Base-by-base conservation (phyloP, 352 stramenopile species). In the Paralagenidium karlingii region DNA sequence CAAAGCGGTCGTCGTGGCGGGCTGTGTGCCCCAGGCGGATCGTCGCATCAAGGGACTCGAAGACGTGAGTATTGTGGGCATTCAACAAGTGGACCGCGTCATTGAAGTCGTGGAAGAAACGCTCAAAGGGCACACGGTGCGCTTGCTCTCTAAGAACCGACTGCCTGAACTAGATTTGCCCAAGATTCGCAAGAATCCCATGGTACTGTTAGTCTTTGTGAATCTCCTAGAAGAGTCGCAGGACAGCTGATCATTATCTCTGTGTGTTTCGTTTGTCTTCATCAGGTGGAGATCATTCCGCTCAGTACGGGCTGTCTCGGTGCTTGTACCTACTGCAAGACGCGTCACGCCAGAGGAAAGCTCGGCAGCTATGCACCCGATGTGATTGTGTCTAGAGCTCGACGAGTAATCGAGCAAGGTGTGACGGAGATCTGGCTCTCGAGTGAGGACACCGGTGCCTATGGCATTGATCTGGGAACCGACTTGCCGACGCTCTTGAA, bases 311-410 rank as follows among this genome's bases (percentile, higher is more conserved):
- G 86, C 21, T 96, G 86, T 48, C 69, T 96, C 4, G 85, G 85
- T 10, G 78, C 80, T 5, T 96, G 86, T 45, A 96, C 86, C 15
- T 96, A 96, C 67, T 96, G 86, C 60, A 96, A 96, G 63, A 96
- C 86, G 8, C 77, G 77, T 18, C 81, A 94, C 47, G 86, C 86
- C 16, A 73, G 86, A n/a, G 86, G 86, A 16, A 91, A 85, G 46
- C 45, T 96, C 25, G 81, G 82, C 13, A 94, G 76, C 43, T 96
- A 96, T 53, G 66, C 69, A 18, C 63, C 71, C 0, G 63, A 91
- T 15, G 73, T 51, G 0, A 94, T 96, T 43, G 59, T 85, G 27
- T 56, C 67, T 0, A 67, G 86, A 22, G 68, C 71, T 0, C 45
- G 73, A 29, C 58, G 43, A 15, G 84, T 92, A 12, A 60, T 90